Percentiles rank a stretch among this genome's conserved stretches.
phyloP scores from a whole-genome alignment of 1,284 basidiomycete genomes.

The Hypsizygus ulmarius region DNA sequence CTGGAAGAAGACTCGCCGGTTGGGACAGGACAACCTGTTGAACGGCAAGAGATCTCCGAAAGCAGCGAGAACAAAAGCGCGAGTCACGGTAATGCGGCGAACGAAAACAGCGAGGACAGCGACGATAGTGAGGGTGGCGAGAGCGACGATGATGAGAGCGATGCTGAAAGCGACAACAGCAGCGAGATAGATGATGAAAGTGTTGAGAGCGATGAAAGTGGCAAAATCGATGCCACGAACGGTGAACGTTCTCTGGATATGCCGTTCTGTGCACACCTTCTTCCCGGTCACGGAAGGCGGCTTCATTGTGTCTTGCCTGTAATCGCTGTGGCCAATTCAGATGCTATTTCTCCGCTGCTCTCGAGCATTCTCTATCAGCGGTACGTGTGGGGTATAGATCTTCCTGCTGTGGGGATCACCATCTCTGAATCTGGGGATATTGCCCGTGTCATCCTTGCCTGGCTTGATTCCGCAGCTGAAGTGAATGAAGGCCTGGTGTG shows the following conservation, averaged over 20 bases:
- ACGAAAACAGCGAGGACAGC: neutral
- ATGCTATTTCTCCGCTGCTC: neutral
- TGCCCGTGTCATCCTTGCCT: neutral
- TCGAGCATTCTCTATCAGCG: slow-evolving; percentile 2
- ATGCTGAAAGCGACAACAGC: neutral
- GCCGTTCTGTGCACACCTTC: neutral
- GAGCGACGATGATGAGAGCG: neutral
- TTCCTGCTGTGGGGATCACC: neutral
- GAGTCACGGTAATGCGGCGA: neutral
- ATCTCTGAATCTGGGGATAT: slow-evolving; percentile 1
- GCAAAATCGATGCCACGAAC: no score
- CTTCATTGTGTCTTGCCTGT: neutral
- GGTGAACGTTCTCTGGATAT: no score
- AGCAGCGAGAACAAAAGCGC: no score
- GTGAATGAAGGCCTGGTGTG: neutral
- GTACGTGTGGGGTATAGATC: neutral
- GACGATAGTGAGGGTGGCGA: neutral
- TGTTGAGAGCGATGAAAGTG: neutral
- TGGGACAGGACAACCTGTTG: no score
- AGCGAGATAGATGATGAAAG: neutral
- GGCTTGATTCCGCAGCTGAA: neutral
- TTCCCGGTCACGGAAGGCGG: neutral
- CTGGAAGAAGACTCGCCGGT: no score
- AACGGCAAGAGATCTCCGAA: no score
- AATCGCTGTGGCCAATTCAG: slow-evolving; percentile 1